Conservation (phyloP, 1,284 basidiomycete species). For the Naganishia sp. region DNA sequence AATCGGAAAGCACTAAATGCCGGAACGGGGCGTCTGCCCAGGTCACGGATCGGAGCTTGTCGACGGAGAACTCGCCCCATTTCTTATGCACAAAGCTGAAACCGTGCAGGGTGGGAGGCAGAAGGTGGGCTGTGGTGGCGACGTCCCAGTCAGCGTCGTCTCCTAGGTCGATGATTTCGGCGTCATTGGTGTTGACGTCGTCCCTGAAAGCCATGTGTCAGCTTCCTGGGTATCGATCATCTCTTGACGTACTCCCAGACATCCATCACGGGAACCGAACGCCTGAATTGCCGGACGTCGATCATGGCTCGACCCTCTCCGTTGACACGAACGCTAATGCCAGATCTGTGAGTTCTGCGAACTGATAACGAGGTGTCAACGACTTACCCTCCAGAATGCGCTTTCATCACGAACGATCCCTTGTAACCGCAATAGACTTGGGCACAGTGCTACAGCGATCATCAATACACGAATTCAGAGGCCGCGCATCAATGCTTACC, state of each 20-base stretch:
- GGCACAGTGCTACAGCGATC: neutral
- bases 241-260: slow-evolving; percentile 9
- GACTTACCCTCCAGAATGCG: slow-evolving; percentile 10
- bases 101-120: slow-evolving; percentile 15
- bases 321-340: slow-evolving; percentile 4
- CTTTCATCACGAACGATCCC: slow-evolving; percentile 22
- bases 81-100: slow-evolving; percentile 22
- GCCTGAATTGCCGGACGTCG: slow-evolving; percentile 17
- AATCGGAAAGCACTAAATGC: slow-evolving; percentile 8
- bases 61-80: slow-evolving; percentile 18
- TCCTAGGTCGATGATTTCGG: slow-evolving; percentile 16
- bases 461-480: neutral
- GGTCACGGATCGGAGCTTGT: neutral
- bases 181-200: slow-evolving; percentile 13
- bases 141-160: slow-evolving; percentile 14
- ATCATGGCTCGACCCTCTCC: slow-evolving; percentile 21
- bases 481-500: neutral
- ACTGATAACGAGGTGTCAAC: too few relatives aligned
- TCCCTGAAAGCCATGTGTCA: neutral
- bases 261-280: slow-evolving; percentile 13
- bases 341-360: neutral
- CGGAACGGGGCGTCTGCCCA: slow-evolving; percentile 7
- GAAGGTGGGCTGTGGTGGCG: slow-evolving; percentile 5
- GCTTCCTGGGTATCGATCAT: neutral
- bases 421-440: slow-evolving; percentile 17